Evolutionary conservation across 306 rosid genomes (phyloP), one percentile per base, ranked within the genome.

Genomic region (Quercus mongolica): DNA sequence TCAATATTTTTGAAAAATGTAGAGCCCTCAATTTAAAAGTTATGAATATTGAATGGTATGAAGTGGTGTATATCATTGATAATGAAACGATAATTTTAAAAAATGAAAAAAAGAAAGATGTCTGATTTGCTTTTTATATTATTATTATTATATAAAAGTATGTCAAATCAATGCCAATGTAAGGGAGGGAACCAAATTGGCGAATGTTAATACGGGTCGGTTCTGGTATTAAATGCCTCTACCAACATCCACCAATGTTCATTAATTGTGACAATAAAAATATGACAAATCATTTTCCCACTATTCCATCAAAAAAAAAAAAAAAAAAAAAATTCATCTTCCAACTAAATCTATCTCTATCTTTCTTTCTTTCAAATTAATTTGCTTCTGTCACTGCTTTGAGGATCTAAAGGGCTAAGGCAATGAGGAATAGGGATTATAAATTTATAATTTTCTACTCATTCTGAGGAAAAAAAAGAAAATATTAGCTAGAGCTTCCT

Each of bases 231-330:
- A 69, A 91, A 85, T 90, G 83, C 78, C 64, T 74, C 91, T 3
- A 91, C 91, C 94, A 81, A 83, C 94, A 80, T 1, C 89, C 51
- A 91, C 85, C 92, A 76, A 79, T 65, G 80, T 59, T 56, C 85
- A 91, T 92, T 91, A 85, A 92, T 82, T 74, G 85, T 49, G 41
- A 10, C 64, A 67, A 86, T 56, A 30, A 63, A 17, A 59, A 67
- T 8, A 74, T 38, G 19, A 70, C 71, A 78, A 21, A 56, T 57
- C 18, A 33, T 28, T 3, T 6, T 56, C 72, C 44, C 1, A 46
- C 28, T 21, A 58, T 26, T 26, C 28, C 28, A 26, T 26, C 0
- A 26, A 26, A 26, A 26, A 25, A 25, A 25, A 25, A 25, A 25
- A 25, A 23, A 25, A 25, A 25, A 25, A 25, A 25, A 25, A 25